Evolutionary conservation across 495 filamentous ascomycete species (phyloP), one percentile per base, ranked within the genome.

Genomic region (Neurospora sp.): DNA sequence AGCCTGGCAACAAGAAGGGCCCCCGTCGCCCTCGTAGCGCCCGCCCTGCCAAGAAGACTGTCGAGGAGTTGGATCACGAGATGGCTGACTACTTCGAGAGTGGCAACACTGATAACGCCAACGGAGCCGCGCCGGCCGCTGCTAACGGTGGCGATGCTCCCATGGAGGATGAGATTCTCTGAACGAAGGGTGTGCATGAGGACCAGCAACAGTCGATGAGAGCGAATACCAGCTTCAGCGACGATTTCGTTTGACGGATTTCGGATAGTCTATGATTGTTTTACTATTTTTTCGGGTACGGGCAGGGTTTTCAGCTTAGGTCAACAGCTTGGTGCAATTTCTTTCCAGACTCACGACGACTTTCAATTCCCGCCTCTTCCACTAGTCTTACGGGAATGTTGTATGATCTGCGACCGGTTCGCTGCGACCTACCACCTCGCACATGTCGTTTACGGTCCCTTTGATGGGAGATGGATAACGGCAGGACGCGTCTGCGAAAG

Each of bases 11-110:
- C 69, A 84, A 84, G 82, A 86, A 88, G 76, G 82, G 46, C 1
- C 46, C 69, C n/a, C 70, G 84, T 73, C 82, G 86, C 59, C 77
- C 78, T 62, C 88, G 88, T 72, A 88, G 83, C 76, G 81, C 85
- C 74, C 92, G 92, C 70, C 89, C 89, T 7, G 82, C 86, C n/a
- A 97, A 96, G 90, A 97, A 97, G 90, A 94, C 93, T 12, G 88
- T 90, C 4, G 94, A 97, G 80, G 93, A 98, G 84, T 86, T 98
- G 12, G 94, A 98, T 80, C 92, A 92, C 9, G 94, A 98, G 77
- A 97, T 98, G 94, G 88, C 88, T 8, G 94, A 98, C 77, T 97
- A 97, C 83, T 97, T 95, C 77, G 88, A 84, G 27, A 20, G 31
- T 40, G 41, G 48, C 69, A 75, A 72, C 42, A 78, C 77, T 69